Evolutionary conservation across 2,329 filamentous ascomycete species (phyloP), one percentile per base, ranked within the genome.

Genomic region (Penicillium concentricum): DNA sequence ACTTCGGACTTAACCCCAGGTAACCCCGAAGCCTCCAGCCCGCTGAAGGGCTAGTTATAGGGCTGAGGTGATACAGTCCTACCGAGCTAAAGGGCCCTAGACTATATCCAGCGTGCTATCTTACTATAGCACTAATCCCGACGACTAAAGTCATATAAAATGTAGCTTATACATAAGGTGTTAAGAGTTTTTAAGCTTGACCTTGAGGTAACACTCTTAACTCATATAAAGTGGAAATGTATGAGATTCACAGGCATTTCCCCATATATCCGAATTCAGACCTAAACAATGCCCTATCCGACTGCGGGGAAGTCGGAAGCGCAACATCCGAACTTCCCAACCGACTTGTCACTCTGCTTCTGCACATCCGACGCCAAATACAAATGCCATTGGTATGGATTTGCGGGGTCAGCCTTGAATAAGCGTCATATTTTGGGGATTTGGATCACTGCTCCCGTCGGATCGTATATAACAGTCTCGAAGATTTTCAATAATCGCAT

Each of bases 331-430:
- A n/a, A n/a, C n/a, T n/a, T n/a, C 6, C 41, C 18, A 56, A 22
- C 47, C 44, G 50, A 58, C 53, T 45, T 10, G 28, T 32, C 42
- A 9, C 43, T n/a, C n/a, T n/a, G n/a, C n/a, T 42, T 26, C 24
- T 56, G 9, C n/a, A 48, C 30, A 48, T 55, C 54, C 57, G 61
- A 56, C 26, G 35, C 43, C 18, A 46, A 7, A 15, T 18, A n/a
- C 46, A 51, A 61, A 61, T 56, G 54, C 54, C 47, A 61, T 37
- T 35, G 15, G 15, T 13, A 18, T 41, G 18, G 16, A 37, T 59
- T 50, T 66, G 62, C 62, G 63, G 63, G 63, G 63, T 59, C 49
- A n/a, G 38, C 45, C 58, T 62, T 55, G 45, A 62, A 65, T 65
- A 54, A 61, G 58, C 61, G 51, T 61, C 58, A 37, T 61, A 38